A percentile compares a stretch with the other conserved stretches of the same genome.
Evolutionary conservation across 2,329 filamentous ascomycete genomes (phyloP).

Genomic region (Plenodomus lindquistii): DNA sequence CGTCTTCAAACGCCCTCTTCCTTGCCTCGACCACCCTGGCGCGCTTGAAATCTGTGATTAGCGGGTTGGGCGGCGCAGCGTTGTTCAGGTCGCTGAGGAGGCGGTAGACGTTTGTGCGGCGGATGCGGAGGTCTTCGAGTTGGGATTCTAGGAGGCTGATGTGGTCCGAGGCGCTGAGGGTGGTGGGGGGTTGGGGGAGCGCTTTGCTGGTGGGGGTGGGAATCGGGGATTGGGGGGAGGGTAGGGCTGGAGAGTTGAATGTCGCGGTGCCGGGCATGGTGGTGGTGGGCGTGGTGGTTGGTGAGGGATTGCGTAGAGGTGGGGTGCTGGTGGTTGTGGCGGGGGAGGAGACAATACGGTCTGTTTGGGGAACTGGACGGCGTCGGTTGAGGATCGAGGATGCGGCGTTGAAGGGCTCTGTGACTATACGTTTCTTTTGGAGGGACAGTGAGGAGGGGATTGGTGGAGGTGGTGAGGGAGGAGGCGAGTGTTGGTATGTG

Average conservation of each 20-base stretch:
- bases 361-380: slow-evolving; percentile 33
- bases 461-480: slow-evolving; percentile 47
- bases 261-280: slow-evolving; percentile 20
- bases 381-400: slow-evolving; percentile 38
- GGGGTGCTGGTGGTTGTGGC: neutral
- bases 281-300: too few relatives aligned
- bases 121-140: slow-evolving; percentile 44
- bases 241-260: slow-evolving; percentile 5
- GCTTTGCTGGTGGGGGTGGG: slow-evolving; percentile 41
- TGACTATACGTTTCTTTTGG: slow-evolving; percentile 19
- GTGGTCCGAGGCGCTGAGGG: slow-evolving; percentile 40
- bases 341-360: slow-evolving; percentile 21
- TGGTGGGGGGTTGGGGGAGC: slow-evolving; percentile 43
- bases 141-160: slow-evolving; percentile 44
- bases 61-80: slow-evolving; percentile 42
- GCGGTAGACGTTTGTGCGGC: slow-evolving; percentile 43
- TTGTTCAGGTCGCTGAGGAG: slow-evolving; percentile 42
- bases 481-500: slow-evolving; percentile 48
- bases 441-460: slow-evolving; percentile 27
- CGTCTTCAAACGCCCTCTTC: slow-evolving; percentile 43
- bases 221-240: slow-evolving; percentile 15
- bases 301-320: slow-evolving; percentile 30
- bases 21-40: slow-evolving; percentile 39
- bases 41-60: slow-evolving; percentile 43
- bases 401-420: slow-evolving; percentile 31